Evolutionary conservation across 805 yeast species (phyloP), one percentile per base, ranked within the genome.

Genomic region (Saccharomyces cerevisiae): DNA sequence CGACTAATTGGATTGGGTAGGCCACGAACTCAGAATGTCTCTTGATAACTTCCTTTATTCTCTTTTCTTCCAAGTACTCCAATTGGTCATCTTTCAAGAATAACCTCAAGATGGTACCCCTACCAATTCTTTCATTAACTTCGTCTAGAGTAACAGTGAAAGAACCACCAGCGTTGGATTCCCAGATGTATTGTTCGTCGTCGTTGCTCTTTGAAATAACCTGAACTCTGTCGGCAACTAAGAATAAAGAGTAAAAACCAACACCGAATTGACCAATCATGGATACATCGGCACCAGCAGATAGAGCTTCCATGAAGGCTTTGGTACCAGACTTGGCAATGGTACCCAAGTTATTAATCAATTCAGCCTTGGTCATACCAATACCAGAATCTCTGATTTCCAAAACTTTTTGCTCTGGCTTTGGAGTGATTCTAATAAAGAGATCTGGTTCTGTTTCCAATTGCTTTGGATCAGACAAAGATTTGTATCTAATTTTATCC

Each of bases 201-300:
- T 94, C 99, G 73, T 94, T 94, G 83, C 90, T 86, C 82, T 94
- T 94, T 58, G 99, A 89, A 73, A 94, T 89, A 67, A 94, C 99
- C 80, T 94, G 97, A 61, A 94, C 99, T 67, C 83, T 89, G 80
- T 94, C 99, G 68, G 99, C 98, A 72, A 94, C 99, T 80, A 94
- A 83, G 89, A 94, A 94, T 65, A 92, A 81, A 53, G 99, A 94
- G 86, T 94, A 94, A 94, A 94, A 94, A 85, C 99, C 99, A 68
- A 94, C 99, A 90, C 99, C 99, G 81, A 94, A 94, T 80, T 94
- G 99, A 83, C 99, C 99, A 79, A 94, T 94, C 99, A 94, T 94
- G 61, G 98, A 91, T 59, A 94, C 97, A 76, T 94, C 99, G 59
- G 99, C 99, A 79, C 99, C 99, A 61, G 97, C 98, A 63, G 96